Percentiles rank a stretch among this genome's conserved stretches.
Conservation (phyloP, 164 flowering plant species). For the Magnolia officinalis region DNA sequence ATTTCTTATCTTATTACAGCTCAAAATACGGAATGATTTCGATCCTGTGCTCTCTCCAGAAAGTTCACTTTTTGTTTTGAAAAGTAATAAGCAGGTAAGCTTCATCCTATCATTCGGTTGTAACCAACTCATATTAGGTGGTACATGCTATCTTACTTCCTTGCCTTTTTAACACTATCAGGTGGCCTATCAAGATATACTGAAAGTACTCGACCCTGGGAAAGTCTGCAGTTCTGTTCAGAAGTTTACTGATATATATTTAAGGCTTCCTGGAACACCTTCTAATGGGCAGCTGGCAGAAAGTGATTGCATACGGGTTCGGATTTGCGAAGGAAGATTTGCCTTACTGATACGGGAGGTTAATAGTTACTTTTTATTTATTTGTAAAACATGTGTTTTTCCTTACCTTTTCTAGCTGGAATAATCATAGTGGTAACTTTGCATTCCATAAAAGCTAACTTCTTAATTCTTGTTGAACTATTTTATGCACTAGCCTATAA, state of each 20-base stretch:
- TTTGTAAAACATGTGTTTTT: conserved; percentile 3
- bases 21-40: conserved; percentile 97
- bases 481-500: conserved; percentile 59
- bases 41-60: conserved; percentile 99
- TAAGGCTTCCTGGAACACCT: conserved; percentile 77
- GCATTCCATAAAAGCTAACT: background rate
- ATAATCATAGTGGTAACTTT: too few species aligned
- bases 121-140: background rate
- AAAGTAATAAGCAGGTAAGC: conserved; percentile 87
- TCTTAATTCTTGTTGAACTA: background rate
- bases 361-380: conserved; percentile 16
- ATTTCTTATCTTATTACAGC: conserved; percentile 40
- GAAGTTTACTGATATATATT: conserved; percentile 84
- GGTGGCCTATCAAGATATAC: conserved; percentile 89
- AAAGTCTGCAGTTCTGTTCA: conserved; percentile 92
- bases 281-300: conserved; percentile 77
- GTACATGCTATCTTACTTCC: background rate
- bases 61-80: conserved; percentile 93
- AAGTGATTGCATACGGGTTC: conserved; percentile 92
- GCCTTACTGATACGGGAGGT: conserved; percentile 97
- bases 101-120: background rate
- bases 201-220: conserved; percentile 75
- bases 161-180: conserved; percentile 20
- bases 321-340: conserved; percentile 98
- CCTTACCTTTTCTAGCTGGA: too few species aligned